These are phyloP conservation scores for Nigrospora osmanthi DNA, from an alignment of 2,329 filamentous ascomycete species.

Conservation along the genomic window DNA sequence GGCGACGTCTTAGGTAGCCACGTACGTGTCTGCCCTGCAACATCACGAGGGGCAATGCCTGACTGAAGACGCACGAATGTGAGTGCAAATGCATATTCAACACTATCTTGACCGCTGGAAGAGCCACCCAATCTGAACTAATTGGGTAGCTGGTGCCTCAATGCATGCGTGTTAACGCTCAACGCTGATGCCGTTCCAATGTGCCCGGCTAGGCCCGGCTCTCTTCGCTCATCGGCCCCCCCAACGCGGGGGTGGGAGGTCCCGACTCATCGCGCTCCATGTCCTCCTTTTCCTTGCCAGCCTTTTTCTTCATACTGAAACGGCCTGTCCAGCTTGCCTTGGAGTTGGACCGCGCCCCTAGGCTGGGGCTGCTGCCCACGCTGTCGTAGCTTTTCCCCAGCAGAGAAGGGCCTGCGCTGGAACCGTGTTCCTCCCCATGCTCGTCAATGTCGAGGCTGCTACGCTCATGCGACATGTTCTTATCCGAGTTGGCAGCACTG, in stretches of 20 bases:
- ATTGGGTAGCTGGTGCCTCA: too few species aligned
- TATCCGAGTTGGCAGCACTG: constrained; percentile 49
- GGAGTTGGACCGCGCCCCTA: constrained; percentile 38
- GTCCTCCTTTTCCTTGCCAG: constrained; percentile 48
- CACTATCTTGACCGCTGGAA: too few species aligned
- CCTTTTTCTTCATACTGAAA: constrained; percentile 53
- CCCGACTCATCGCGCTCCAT: constrained; percentile 32
- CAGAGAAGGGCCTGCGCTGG: background rate
- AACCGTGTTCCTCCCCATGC: constrained; percentile 30
- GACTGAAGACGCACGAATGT: too few species aligned
- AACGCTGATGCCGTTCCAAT: too few species aligned
- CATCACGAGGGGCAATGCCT: too few species aligned
- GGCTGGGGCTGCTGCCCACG: constrained; percentile 45
- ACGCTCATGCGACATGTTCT: constrained; percentile 45
- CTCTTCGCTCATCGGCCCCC: constrained; percentile 1
- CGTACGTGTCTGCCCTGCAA: too few species aligned
- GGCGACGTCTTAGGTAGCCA: too few species aligned
- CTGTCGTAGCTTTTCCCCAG: constrained; percentile 49
- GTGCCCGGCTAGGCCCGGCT: background rate
- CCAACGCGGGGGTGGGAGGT: constrained; percentile 11
- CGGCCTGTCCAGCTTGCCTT: constrained; percentile 41
- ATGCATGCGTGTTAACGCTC: too few species aligned
- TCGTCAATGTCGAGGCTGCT: constrained; percentile 55
- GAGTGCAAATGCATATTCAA: too few species aligned
- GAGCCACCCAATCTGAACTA: too few species aligned